A percentile compares a stretch with the other conserved stretches of the same genome.
These are phyloP conservation scores for Globisporangium canariense DNA, from an alignment of 352 stramenopile species.

Conservation along the genomic window DNA sequence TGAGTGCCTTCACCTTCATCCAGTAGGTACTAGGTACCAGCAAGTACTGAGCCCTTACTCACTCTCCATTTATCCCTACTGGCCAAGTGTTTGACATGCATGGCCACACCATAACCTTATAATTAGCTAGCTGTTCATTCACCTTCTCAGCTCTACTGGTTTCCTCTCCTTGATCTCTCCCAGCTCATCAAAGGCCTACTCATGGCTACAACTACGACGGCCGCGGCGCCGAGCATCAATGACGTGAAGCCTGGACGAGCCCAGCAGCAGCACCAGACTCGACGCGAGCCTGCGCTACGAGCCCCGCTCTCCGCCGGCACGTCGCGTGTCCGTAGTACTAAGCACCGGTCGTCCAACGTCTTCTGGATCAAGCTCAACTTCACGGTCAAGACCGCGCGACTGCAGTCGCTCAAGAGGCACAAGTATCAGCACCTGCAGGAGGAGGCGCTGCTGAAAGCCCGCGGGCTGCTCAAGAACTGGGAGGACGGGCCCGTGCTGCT, in stretches of 20 bases:
- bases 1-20: conserved; percentile 18
- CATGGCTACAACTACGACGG: not conserved
- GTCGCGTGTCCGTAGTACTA: not conserved
- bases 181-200: not conserved
- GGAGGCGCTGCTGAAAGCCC: conserved; percentile 52
- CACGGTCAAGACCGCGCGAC: conserved; percentile 54
- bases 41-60: not conserved
- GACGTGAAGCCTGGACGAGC: not conserved
- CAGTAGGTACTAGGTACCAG: not conserved
- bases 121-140: conserved; percentile 5
- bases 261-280: not conserved
- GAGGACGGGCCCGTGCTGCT: conserved; percentile 56
- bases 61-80: not conserved
- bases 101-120: conserved; percentile 4
- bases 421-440: conserved; percentile 79
- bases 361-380: conserved; percentile 79
- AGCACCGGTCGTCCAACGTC: conserved; percentile 38
- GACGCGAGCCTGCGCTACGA: not conserved
- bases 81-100: not conserved
- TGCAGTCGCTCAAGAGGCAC: conserved; percentile 61
- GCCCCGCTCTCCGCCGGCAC: not conserved
- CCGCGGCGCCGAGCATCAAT: not conserved
- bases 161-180: not conserved
- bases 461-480: conserved; percentile 64
- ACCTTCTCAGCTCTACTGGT: not conserved